Conservation (phyloP, 2,329 filamentous ascomycete genomes). For the Stagonosporopsis tanaceti region DNA sequence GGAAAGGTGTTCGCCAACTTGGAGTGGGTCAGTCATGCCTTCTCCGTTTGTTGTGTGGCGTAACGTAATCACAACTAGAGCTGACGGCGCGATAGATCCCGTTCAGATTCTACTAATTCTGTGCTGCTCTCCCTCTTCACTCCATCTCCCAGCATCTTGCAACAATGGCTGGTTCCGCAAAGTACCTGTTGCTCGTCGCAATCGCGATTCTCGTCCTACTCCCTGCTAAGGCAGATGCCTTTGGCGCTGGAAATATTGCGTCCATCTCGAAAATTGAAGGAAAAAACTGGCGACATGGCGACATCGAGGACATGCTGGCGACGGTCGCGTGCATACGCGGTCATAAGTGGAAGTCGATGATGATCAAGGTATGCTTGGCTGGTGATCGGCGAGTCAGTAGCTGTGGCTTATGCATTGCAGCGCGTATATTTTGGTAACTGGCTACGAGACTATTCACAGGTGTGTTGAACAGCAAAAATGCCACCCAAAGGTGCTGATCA, state of each 20-base stretch:
- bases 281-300: conserved; percentile 62
- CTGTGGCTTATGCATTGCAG: conserved; percentile 32
- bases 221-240: conserved; percentile 49
- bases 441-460: conserved; percentile 63
- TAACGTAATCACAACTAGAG: conserved; percentile 19
- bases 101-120: conserved; percentile 10
- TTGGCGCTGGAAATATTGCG: conserved; percentile 59
- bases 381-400: conserved; percentile 1
- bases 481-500: conserved; percentile 48
- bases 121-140: conserved; percentile 14
- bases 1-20: not conserved
- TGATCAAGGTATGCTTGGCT: conserved; percentile 50
- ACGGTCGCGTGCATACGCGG: conserved; percentile 56
- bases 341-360: conserved; percentile 55
- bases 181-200: conserved; percentile 47
- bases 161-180: conserved; percentile 45
- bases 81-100: conserved; percentile 17
- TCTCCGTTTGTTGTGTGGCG: conserved; percentile 16
- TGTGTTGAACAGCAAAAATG: conserved; percentile 45
- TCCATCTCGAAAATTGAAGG: conserved; percentile 53
- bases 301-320: conserved; percentile 61
- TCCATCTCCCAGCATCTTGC: conserved; percentile 1
- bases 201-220: conserved; percentile 49
- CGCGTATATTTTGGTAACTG: conserved; percentile 57
- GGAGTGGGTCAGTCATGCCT: conserved; percentile 9